Base-by-base conservation (phyloP, 371 early-diverging fungal species). In the Synchytrium microbalum region DNA sequence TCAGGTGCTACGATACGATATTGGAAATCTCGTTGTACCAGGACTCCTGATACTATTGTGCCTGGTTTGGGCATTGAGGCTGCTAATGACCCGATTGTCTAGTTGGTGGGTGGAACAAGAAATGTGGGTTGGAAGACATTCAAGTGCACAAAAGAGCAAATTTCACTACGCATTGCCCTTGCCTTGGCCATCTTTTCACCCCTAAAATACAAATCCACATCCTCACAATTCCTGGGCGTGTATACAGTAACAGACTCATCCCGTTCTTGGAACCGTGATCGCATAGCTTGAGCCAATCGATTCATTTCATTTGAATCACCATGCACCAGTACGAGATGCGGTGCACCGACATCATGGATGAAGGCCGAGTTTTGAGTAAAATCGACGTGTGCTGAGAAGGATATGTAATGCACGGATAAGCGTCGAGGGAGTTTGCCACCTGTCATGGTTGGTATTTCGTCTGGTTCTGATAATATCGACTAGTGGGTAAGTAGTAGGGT, bases 351-450 rank as follows among this genome's bases (percentile, higher is more conserved):
- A 62, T 92, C 92, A 62, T 99, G 93, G 71, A 99, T 99, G 73
- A 99, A 99, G 69, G 91, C 86, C 59, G 89, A 88, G 79, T 99
- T 99, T 77, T 99, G 99, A 3, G 92, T 85, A 73, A 89, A 99
- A 77, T 99, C 99, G 8, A 99, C 99, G 69, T 99, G 99, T 0
- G 99, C 99, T 38, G 94, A 93, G 71, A 99, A 99, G 0, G 99
- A 98, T 24, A 99, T 93, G 74, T 96, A 99, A 60, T 96, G 92
- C 38, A 99, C 94, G 0, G 92, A 84, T 84, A 97, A 86, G 5
- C 89, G 82, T 13, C 97, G 78, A 54, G 93, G 90, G n/a, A 99
- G 80, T 59, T 83, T 89, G 29, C 86, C 83, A 38, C 99, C 99
- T 79, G 88, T 84, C 31, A 95, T 85, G 58, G 87, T 79, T 16